A percentile compares a stretch with the other conserved stretches of the same genome.
Conservation (phyloP, 148 eudicot genomes). For the Nepenthes gracilis region DNA sequence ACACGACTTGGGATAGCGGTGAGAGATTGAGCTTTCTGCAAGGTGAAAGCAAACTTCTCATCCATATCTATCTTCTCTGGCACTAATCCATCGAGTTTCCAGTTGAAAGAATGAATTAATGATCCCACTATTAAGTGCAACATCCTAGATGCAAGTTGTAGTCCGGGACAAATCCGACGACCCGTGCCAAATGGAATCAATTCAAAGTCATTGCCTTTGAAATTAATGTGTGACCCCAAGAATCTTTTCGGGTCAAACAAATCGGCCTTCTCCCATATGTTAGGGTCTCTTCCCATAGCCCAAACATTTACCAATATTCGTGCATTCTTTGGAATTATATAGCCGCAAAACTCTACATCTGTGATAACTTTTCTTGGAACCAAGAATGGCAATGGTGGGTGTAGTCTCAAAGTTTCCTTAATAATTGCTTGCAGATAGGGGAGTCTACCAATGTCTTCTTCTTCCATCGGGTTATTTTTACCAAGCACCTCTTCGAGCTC, state of each 20-base stretch:
- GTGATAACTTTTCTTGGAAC: constrained; percentile 3
- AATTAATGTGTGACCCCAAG: neutral
- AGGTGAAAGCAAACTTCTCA: constrained; percentile 11
- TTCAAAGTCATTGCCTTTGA: constrained; percentile 7
- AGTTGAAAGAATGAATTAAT: constrained; percentile 1
- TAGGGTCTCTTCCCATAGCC: constrained; percentile 10
- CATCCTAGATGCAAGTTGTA: constrained; percentile 6
- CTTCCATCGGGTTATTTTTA: neutral
- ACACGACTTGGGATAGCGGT: neutral
- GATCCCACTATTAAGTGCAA: constrained; percentile 7
- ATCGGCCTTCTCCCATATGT: constrained; percentile 1
- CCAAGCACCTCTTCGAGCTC: constrained; percentile 1
- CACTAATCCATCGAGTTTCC: neutral
- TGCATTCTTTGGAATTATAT: constrained; percentile 3
- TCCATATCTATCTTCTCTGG: constrained; percentile 5
- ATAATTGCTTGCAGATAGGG: constrained; percentile 13
- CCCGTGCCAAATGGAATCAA: constrained; percentile 9
- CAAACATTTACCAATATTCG: constrained; percentile 6
- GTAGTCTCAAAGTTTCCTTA: constrained; percentile 11
- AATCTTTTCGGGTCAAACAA: constrained; percentile 10
- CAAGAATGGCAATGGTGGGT: constrained; percentile 6
- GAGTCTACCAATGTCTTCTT: constrained; percentile 2
- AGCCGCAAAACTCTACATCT: constrained; percentile 1
- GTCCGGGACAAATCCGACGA: constrained; percentile 8
- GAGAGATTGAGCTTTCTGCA: constrained; percentile 2